Base-by-base conservation (phyloP, 2,329 filamentous ascomycete genomes). In the Coniochaeta pulveracea region DNA sequence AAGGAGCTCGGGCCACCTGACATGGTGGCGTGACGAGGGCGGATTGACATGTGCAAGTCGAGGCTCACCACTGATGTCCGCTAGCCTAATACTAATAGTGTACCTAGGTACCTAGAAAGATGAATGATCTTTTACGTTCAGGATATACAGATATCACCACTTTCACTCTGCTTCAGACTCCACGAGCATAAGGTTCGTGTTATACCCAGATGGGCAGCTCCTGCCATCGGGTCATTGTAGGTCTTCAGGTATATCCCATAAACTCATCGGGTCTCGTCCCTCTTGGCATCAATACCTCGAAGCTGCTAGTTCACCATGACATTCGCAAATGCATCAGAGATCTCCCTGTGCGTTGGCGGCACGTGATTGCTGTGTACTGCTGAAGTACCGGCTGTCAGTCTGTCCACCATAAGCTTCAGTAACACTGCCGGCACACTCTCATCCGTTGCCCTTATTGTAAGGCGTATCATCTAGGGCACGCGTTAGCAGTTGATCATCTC, bases 361-460 rank as follows among this genome's bases (percentile, higher is more conserved):
- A 61, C 55, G 6, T 55, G 45, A 19, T 52, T 43, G 23, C 69
- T 62, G 7, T 54, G 49, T 11, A 46, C 38, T 17, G 57, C 62
- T 19, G 63, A 60, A 16, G 58, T 45, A 5, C 76, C 76, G 6
- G 56, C 52, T 6, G 80, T 68, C 30, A 96, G 65, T 40, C 81
- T 73, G 42, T 89, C 83, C 51, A 93, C 82, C 85, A 98, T 93
- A 37, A 83, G 62, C 55, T 85, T 88, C 48, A 91, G 63, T 36
- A 98, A 55, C 14, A 89, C 69, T 2, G 74, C 69, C 6, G 91
- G 86, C 0, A 98, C 85, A 19, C 68, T 73, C 50, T 96, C 91
- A 49, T 96, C 89, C 1, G 91, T 98, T 5, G 89, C 91, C 41
- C 91, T 75, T 46, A 98, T 80, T 0, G 91, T 98, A 39, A 96